These are phyloP conservation scores for Linaria vulgaris DNA, from an alignment of 257 asterid species.

Conservation along the genomic window DNA sequence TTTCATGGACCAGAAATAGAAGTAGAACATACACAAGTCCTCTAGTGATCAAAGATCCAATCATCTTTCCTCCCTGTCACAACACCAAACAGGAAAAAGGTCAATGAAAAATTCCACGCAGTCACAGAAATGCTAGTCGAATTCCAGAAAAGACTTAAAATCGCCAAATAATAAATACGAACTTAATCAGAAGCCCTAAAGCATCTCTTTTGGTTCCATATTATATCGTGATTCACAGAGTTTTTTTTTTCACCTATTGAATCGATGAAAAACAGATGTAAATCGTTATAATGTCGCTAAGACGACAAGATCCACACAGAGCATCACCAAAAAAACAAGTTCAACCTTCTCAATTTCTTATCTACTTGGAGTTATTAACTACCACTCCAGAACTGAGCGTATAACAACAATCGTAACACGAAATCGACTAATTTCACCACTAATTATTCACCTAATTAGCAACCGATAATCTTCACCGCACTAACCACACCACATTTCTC, in stretches of 20 bases:
- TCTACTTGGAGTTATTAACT: not conserved
- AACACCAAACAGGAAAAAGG: constrained; percentile 10
- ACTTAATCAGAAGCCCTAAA: too few species aligned
- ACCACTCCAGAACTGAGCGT: not conserved
- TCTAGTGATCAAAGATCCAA: constrained; percentile 72
- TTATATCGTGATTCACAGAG: too few species aligned
- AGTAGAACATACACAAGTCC: constrained; percentile 64
- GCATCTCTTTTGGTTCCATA: too few species aligned
- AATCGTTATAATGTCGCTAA: not conserved
- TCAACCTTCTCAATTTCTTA: not conserved
- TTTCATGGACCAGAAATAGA: constrained; percentile 9
- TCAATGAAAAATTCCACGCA: not conserved
- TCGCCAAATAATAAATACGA: too few species aligned
- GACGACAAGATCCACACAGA: constrained; percentile 18
- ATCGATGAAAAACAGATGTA: too few species aligned
- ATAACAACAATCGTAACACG: not conserved
- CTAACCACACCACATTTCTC: not conserved
- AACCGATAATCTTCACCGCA: constrained; percentile 7
- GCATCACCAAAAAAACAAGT: constrained; percentile 10
- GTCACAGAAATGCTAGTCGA: constrained; percentile 1
- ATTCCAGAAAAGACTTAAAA: constrained; percentile 2
- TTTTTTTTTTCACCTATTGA: too few species aligned
- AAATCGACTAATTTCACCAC: not conserved
- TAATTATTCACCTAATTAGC: not conserved
- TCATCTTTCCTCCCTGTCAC: constrained; percentile 75